Conservation (phyloP, 495 filamentous ascomycete genomes). For the Trichocladium uniseriatum region DNA sequence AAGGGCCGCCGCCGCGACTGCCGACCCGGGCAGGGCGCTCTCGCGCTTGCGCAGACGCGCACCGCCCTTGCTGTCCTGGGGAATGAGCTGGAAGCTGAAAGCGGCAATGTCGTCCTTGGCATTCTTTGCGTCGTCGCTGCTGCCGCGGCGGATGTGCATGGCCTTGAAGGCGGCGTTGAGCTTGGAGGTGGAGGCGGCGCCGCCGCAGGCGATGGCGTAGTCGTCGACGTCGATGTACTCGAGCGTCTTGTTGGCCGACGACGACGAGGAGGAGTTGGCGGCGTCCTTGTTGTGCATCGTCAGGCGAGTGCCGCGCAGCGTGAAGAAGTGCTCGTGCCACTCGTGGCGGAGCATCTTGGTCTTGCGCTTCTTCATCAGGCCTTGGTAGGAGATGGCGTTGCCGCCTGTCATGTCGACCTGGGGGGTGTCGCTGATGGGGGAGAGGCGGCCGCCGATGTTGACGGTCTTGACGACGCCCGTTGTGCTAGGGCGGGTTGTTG, state of each 20-base stretch:
- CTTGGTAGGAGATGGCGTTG: conserved; percentile 54
- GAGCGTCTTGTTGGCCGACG: conserved; percentile 51
- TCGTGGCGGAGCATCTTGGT: conserved; percentile 82
- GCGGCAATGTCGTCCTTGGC: conserved; percentile 46
- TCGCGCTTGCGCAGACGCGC: conserved; percentile 37
- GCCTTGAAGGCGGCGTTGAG: conserved; percentile 83
- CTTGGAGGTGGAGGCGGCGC: conserved; percentile 60
- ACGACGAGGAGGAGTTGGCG: too few relatives aligned
- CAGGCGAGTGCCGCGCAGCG: conserved; percentile 72
- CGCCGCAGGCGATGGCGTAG: conserved; percentile 86
- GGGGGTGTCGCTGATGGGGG: conserved; percentile 20
- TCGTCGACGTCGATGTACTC: conserved; percentile 91
- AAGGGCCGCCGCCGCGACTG: neutral
- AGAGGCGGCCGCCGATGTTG: conserved; percentile 46
- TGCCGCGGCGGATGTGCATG: conserved; percentile 54
- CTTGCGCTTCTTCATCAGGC: conserved; percentile 93
- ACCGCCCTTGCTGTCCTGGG: conserved; percentile 49
- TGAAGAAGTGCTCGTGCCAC: conserved; percentile 86
- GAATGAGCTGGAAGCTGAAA: conserved; percentile 88
- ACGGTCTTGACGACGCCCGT: conserved; percentile 14
- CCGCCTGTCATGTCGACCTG: conserved; percentile 30
- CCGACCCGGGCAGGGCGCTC: conserved; percentile 21
- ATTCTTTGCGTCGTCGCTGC: conserved; percentile 36
- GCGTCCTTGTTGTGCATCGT: conserved; percentile 67
- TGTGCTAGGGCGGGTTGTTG: too few relatives aligned